phyloP scores from a whole-genome alignment of 2,329 filamentous ascomycete genomes.

The Neonectria punicea region DNA sequence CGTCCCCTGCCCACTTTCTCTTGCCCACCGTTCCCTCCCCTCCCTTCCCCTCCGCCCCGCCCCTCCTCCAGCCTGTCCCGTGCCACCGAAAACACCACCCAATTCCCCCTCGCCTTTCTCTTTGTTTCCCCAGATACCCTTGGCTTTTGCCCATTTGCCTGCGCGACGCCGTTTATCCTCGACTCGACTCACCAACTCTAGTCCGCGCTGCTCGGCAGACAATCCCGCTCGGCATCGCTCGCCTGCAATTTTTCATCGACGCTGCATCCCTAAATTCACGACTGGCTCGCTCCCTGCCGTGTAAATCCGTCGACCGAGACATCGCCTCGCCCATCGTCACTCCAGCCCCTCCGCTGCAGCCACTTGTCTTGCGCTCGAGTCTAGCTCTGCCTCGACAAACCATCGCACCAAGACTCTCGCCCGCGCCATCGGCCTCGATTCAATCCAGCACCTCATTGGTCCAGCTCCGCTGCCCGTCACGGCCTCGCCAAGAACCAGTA shows the following conservation, averaged over 20 bases:
- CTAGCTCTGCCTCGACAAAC: slow-evolving; percentile 27
- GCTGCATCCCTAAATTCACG: slow-evolving; percentile 35
- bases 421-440: slow-evolving; percentile 32
- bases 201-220: slow-evolving; percentile 30
- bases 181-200: slow-evolving; percentile 40
- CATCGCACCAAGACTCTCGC: slow-evolving; percentile 17
- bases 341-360: slow-evolving; percentile 31
- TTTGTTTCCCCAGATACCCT: slow-evolving; percentile 48
- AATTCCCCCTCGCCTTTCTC: slow-evolving; percentile 45
- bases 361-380: slow-evolving; percentile 35
- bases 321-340: slow-evolving; percentile 35
- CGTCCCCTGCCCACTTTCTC: slow-evolving; percentile 43
- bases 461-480: slow-evolving; percentile 49
- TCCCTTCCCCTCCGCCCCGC: slow-evolving; percentile 29
- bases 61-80: slow-evolving; percentile 44
- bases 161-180: slow-evolving; percentile 35
- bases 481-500: slow-evolving; percentile 45
- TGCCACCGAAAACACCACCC: slow-evolving; percentile 45
- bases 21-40: slow-evolving; percentile 41
- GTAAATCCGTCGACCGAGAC: slow-evolving; percentile 42
- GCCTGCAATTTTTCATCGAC: slow-evolving; percentile 24
- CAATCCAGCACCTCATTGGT: slow-evolving; percentile 31
- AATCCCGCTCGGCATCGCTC: slow-evolving; percentile 20
- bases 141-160: slow-evolving; percentile 41
- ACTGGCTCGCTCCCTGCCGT: slow-evolving; percentile 37